A percentile compares a stretch with the other conserved stretches of the same genome.
phyloP scores from a whole-genome alignment of 352 stramenopile genomes.

The Globisporangium nunn region DNA sequence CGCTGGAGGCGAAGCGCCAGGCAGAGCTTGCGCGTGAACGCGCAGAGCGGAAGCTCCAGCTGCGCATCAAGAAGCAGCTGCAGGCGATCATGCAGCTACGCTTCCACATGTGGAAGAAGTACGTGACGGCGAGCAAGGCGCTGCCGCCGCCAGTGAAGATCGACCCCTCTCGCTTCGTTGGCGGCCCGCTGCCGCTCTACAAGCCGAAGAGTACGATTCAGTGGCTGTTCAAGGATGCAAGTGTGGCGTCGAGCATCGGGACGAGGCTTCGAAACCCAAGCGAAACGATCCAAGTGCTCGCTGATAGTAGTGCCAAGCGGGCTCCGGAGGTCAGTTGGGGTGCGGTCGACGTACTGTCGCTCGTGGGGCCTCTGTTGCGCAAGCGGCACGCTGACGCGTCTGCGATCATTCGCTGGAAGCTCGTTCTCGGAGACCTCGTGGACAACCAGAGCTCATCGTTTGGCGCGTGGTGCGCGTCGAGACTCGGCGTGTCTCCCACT shows the following conservation, averaged over 20 bases:
- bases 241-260: constrained; percentile 4
- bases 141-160: constrained; percentile 31
- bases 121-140: constrained; percentile 39
- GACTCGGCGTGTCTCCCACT: constrained; percentile 25
- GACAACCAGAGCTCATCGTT: constrained; percentile 49
- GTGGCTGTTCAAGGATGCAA: constrained; percentile 29
- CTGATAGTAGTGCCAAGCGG: not conserved
- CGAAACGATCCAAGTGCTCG: constrained; percentile 3
- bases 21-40: constrained; percentile 39
- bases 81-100: constrained; percentile 46
- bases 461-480: constrained; percentile 64
- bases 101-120: constrained; percentile 61
- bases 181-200: constrained; percentile 19
- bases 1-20: constrained; percentile 39
- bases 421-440: constrained; percentile 66
- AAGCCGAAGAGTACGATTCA: constrained; percentile 38
- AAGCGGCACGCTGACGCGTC: constrained; percentile 11
- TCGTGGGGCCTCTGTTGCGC: constrained; percentile 26
- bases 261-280: constrained; percentile 24
- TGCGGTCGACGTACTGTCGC: constrained; percentile 21
- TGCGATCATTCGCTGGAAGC: constrained; percentile 44
- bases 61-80: constrained; percentile 34
- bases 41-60: constrained; percentile 27
- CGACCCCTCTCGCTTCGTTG: constrained; percentile 18
- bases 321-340: constrained; percentile 1